phyloP scores from a whole-genome alignment of 192 early-diverging fungal genomes.

The Chytriomyces hyalinus region DNA sequence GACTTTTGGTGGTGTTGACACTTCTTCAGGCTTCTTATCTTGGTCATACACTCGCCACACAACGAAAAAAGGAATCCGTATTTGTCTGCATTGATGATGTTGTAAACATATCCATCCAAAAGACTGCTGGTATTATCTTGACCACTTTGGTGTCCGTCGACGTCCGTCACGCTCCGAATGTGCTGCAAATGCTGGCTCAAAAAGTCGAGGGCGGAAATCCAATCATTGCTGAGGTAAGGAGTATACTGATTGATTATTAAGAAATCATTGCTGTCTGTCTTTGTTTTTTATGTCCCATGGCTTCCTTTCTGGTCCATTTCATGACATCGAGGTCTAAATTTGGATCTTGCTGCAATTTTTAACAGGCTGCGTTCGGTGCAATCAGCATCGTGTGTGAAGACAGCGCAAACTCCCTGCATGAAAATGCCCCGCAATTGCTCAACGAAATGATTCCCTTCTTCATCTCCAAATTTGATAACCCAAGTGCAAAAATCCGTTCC shows the following conservation, averaged over 20 bases:
- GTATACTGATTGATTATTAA: background rate
- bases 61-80: slow-evolving; percentile 44
- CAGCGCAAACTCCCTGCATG: slow-evolving; percentile 78
- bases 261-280: background rate
- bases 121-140: slow-evolving; percentile 86
- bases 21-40: slow-evolving; percentile 17
- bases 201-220: slow-evolving; percentile 74
- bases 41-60: slow-evolving; percentile 21
- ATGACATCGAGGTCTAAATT: background rate
- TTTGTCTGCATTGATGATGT: slow-evolving; percentile 62
- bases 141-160: slow-evolving; percentile 80
- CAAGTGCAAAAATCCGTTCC: slow-evolving; percentile 74
- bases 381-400: slow-evolving; percentile 98
- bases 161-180: slow-evolving; percentile 81
- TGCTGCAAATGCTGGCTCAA: slow-evolving; percentile 77
- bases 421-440: slow-evolving; percentile 77
- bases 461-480: slow-evolving; percentile 82
- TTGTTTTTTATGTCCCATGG: background rate
- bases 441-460: slow-evolving; percentile 85
- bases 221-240: slow-evolving; percentile 75
- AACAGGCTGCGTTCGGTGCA: slow-evolving; percentile 80
- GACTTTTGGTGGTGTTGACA: background rate
- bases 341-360: background rate
- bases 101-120: slow-evolving; percentile 71
- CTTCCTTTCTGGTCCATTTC: background rate